Percentiles rank a stretch among this genome's conserved stretches.
Conservation (phyloP, 2,329 filamentous ascomycete genomes). For the Penicillium oxalicum region DNA sequence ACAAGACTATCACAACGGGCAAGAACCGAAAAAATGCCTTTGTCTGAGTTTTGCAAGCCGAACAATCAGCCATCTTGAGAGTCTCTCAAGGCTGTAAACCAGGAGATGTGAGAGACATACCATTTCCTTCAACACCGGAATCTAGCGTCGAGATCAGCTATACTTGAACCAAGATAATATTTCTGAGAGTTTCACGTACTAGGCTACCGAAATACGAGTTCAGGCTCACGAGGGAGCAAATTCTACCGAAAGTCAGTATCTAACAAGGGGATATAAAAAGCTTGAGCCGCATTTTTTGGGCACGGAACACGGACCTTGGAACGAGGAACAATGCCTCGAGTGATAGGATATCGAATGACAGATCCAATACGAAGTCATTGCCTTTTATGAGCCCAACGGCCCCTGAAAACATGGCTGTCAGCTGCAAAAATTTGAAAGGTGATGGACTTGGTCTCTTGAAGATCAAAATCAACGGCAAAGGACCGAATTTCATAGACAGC, state of each 20-base stretch:
- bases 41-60: slow-evolving; percentile 41
- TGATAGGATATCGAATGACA: slow-evolving; percentile 82
- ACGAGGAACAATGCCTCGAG: slow-evolving; percentile 86
- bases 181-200: slow-evolving; percentile 22
- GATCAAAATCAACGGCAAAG: slow-evolving; percentile 14
- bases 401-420: slow-evolving; percentile 42
- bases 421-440: not conserved
- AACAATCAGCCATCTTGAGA: slow-evolving; percentile 23
- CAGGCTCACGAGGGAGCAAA: slow-evolving; percentile 79
- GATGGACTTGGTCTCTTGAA: slow-evolving; percentile 10
- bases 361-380: slow-evolving; percentile 61
- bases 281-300: not conserved
- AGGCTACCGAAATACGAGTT: slow-evolving; percentile 72
- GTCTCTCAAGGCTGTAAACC: not conserved
- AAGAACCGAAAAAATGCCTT: slow-evolving; percentile 84
- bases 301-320: slow-evolving; percentile 48
- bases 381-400: slow-evolving; percentile 59
- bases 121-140: slow-evolving; percentile 91
- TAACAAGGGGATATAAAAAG: slow-evolving; percentile 15
- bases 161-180: not conserved
- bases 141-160: slow-evolving; percentile 37
- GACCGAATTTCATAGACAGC: not conserved
- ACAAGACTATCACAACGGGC: slow-evolving; percentile 72
- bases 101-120: slow-evolving; percentile 34
- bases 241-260: slow-evolving; percentile 41